Conservation (phyloP, 768 basidiomycete species). For the Boletus fagicola region DNA sequence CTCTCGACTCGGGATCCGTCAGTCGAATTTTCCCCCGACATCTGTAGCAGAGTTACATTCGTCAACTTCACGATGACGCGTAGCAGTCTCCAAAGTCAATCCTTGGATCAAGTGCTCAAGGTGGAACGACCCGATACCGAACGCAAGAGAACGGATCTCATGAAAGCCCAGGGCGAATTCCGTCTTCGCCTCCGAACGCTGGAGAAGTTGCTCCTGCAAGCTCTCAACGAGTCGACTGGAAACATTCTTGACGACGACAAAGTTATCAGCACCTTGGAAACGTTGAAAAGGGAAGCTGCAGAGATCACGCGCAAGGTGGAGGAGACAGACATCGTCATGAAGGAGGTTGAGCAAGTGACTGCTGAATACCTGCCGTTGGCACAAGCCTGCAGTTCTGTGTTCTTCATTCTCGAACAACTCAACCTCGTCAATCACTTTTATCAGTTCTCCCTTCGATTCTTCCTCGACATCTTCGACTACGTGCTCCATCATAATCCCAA, state of each 20-base stretch:
- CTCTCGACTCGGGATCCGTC: conserved; percentile 96
- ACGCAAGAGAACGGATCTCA: conserved; percentile 89
- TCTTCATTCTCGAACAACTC: conserved; percentile 95
- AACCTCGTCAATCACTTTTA: conserved; percentile 96
- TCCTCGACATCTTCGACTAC: conserved; percentile 98
- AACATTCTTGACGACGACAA: conserved; percentile 99
- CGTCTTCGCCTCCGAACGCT: conserved; percentile 86
- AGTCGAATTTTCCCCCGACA: conserved; percentile 96
- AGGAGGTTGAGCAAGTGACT: conserved; percentile 94
- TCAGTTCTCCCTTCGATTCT: conserved; percentile 96
- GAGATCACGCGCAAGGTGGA: conserved; percentile 95
- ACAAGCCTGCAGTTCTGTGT: conserved; percentile 93
- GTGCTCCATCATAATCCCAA: conserved; percentile 91
- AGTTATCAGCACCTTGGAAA: conserved; percentile 95
- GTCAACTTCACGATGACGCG: conserved; percentile 99
- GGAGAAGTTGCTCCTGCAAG: conserved; percentile 89
- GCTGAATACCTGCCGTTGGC: conserved; percentile 92
- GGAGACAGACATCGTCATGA: conserved; percentile 95
- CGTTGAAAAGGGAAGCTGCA: conserved; percentile 92
- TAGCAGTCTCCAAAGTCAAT: conserved; percentile 97
- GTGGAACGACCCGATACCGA: conserved; percentile 97
- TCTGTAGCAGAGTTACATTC: conserved; percentile 95
- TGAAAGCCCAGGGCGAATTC: conserved; percentile 99
- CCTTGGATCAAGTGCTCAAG: conserved; percentile 93
- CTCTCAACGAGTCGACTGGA: conserved; percentile 93